Percentiles rank a stretch among this genome's conserved stretches.
These are phyloP conservation scores for Lophium mytilinum DNA, from an alignment of 495 filamentous ascomycete genomes.

Conservation along the genomic window DNA sequence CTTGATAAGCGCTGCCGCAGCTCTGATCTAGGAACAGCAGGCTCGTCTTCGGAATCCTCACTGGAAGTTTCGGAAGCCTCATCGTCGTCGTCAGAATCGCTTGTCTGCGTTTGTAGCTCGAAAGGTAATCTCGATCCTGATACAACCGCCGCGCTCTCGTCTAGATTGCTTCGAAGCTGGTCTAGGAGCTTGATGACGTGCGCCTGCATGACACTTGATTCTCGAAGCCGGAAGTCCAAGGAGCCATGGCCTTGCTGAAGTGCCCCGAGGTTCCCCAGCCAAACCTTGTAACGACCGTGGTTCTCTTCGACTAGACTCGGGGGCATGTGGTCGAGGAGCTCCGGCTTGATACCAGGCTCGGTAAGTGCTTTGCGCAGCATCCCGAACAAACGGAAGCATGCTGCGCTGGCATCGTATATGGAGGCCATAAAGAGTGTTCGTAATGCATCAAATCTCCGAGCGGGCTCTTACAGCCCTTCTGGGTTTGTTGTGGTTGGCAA, in stretches of 20 bases:
- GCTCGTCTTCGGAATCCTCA: background rate
- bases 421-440: no score
- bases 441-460: no score
- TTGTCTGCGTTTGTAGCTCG: no score
- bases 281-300: constrained; percentile 21
- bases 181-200: background rate
- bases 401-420: no score
- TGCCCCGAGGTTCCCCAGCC: constrained; percentile 24
- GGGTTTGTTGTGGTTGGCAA: no score
- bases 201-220: constrained; percentile 2
- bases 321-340: background rate
- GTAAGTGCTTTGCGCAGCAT: no score
- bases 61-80: background rate
- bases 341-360: no score
- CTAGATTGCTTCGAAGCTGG: background rate
- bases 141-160: background rate
- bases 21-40: background rate
- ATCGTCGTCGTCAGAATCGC: background rate
- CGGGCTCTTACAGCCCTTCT: no score
- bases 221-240: constrained; percentile 25
- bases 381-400: no score
- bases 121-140: background rate
- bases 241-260: constrained; percentile 21
- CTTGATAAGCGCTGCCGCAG: background rate
- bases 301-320: background rate